Evolutionary conservation across 179 eudicot genomes (phyloP).

Genomic region (Beta macrorhiza): DNA sequence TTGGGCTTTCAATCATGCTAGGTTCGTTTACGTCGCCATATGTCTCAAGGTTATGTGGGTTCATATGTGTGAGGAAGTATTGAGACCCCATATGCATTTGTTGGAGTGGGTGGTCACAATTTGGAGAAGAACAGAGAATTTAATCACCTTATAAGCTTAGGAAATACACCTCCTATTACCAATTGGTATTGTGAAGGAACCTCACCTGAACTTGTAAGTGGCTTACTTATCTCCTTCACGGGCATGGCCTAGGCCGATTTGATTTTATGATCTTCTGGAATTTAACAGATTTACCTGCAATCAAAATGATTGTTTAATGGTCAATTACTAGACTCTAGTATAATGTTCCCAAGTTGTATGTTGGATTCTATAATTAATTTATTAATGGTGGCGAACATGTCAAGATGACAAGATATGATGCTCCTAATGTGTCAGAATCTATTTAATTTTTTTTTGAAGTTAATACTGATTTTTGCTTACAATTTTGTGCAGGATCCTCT

Average conservation of each 20-base stretch:
- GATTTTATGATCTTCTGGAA: background rate
- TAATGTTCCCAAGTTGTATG: background rate
- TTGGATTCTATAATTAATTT: background rate
- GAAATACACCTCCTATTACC: background rate
- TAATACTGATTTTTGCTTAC: background rate
- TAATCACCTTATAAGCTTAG: background rate
- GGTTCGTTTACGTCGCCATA: background rate
- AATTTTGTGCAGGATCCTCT: slow-evolving; percentile 68
- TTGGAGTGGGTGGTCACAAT: background rate
- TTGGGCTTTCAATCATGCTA: slow-evolving; percentile 11
- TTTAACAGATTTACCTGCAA: background rate
- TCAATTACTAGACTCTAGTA: background rate
- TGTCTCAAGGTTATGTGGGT: background rate
- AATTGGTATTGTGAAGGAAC: background rate
- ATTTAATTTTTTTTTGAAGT: too few species aligned
- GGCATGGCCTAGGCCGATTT: background rate
- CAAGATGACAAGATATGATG: background rate
- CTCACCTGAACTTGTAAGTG: background rate
- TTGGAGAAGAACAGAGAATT: background rate
- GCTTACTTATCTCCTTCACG: slow-evolving; percentile 1
- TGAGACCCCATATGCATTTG: background rate
- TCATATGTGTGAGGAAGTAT: background rate
- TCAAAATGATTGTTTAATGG: background rate
- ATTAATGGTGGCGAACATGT: background rate
- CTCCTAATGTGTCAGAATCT: background rate